Percentiles rank a stretch among this genome's conserved stretches.
Evolutionary conservation across 208 protist genomes (phyloP).

Genomic region (Acanthamoeba triangularis): DNA sequence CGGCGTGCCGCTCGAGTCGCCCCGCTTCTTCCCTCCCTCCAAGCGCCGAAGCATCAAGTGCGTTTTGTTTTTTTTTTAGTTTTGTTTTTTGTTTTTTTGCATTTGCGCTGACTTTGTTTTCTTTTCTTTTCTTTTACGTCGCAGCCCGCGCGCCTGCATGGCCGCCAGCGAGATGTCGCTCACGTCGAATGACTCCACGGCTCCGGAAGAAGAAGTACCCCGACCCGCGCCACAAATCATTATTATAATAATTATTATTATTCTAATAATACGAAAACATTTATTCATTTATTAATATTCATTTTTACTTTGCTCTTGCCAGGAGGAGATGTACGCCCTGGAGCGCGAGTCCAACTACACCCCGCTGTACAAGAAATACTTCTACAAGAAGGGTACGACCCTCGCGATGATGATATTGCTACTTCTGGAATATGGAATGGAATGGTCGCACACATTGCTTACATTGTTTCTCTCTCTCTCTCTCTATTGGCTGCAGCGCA

Average conservation of each 20-base stretch:
- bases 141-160: background rate
- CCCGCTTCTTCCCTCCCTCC: background rate
- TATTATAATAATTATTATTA: too few species aligned
- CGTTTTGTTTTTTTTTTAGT: background rate
- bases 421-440: background rate
- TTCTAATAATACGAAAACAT: too few species aligned
- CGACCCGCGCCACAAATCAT: too few species aligned
- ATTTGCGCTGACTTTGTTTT: background rate
- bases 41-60: slow-evolving; percentile 9
- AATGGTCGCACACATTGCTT: too few species aligned
- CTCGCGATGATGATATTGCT: background rate
- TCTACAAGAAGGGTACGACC: slow-evolving; percentile 55
- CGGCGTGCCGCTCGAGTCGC: slow-evolving; percentile 10
- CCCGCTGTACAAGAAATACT: slow-evolving; percentile 67
- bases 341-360: slow-evolving; percentile 73
- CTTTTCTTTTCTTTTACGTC: background rate
- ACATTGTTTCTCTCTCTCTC: background rate
- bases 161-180: slow-evolving; percentile 6
- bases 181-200: background rate
- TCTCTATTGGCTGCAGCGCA: background rate
- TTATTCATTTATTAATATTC: too few species aligned
- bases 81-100: background rate
- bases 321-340: slow-evolving; percentile 22
- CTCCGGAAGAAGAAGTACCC: background rate
- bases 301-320: background rate